Evolutionary conservation across 345 rosid species (phyloP).

Genomic region (Ceriops zippeliana): DNA sequence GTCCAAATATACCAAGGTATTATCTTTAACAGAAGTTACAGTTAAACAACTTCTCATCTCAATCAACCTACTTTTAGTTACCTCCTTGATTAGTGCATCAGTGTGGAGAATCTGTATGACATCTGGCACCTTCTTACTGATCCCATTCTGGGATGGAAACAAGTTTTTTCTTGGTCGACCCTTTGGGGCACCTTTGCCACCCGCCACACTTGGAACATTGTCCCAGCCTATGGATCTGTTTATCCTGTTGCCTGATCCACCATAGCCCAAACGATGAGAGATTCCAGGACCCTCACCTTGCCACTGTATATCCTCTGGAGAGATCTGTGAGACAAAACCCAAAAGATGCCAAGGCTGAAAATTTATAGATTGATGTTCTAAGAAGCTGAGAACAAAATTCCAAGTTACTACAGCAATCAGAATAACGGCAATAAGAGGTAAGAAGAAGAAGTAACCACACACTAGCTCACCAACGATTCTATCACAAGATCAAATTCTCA

Average conservation of each 20-base stretch:
- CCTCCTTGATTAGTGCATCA: slow-evolving; percentile 67
- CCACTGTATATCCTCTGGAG: slow-evolving; percentile 84
- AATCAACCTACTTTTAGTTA: slow-evolving; percentile 28
- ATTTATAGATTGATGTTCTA: background rate
- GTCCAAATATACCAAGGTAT: slow-evolving; percentile 11
- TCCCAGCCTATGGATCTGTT: slow-evolving; percentile 51
- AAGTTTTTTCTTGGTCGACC: slow-evolving; percentile 69
- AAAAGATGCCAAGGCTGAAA: background rate
- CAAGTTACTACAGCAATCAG: too few species aligned
- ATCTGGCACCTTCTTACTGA: slow-evolving; percentile 53
- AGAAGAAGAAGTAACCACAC: too few species aligned
- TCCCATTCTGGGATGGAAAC: slow-evolving; percentile 64
- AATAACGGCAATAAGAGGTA: too few species aligned
- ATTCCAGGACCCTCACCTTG: slow-evolving; percentile 53
- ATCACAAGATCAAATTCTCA: too few species aligned
- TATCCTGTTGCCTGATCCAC: slow-evolving; percentile 42
- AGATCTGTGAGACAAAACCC: slow-evolving; percentile 46
- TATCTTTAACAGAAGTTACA: background rate
- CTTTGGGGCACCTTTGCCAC: slow-evolving; percentile 54
- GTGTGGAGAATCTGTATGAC: slow-evolving; percentile 76
- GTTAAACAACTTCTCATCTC: slow-evolving; percentile 1
- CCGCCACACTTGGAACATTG: slow-evolving; percentile 44
- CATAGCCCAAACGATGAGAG: slow-evolving; percentile 48
- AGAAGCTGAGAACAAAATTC: too few species aligned
- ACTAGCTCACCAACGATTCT: too few species aligned